Evolutionary conservation across 371 early-diverging fungal species (phyloP), one percentile per base, ranked within the genome.

Genomic region (Rhizomucor miehei): DNA sequence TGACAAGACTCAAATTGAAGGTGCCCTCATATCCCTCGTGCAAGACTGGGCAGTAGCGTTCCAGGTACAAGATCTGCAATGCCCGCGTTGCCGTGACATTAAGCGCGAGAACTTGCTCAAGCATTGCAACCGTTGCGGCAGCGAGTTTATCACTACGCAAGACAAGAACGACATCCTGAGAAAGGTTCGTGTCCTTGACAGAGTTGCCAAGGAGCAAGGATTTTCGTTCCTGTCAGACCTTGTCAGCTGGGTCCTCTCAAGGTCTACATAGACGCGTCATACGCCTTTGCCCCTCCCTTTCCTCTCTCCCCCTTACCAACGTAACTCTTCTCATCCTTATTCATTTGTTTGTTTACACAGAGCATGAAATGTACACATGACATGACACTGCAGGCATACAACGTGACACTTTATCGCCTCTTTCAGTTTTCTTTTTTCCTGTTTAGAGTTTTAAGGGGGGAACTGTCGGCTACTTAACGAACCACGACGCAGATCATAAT

Each of bases 1-100:
- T 51, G 90, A 92, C 59, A 79, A 80, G 4, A 57, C 66, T 13
- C 56, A 73, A 6, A 88, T 96, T 54, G 95, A 95, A 60, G 88
- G 91, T 52, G 62, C 75, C 6, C 77, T 98, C 61, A 70, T 93
- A 12, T 75, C 81, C 19, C 80, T 89, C 50, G 78, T 93, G 1
- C 75, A 84, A 35, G 72, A 69, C 1, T 67, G 76, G 56, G 20
- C 90, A 21, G 63, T 78, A 21, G 72, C 83, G 1, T 92, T 82
- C 76, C 95, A 96, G 68, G 69, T 89, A 43, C 96, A 96, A 67
- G 97, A 95, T 56, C 56, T 94, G 29, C 67, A 73, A 29, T 98
- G 98, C 67, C 57, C 59, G 8, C 89, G 89, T 37, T 98, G 98
- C 56, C 79, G 83, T 14, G 63, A 78, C 40, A 79, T 94, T 43